phyloP scores from a whole-genome alignment of 176 grass and related monocot species.

The Elymus sibiricus region DNA sequence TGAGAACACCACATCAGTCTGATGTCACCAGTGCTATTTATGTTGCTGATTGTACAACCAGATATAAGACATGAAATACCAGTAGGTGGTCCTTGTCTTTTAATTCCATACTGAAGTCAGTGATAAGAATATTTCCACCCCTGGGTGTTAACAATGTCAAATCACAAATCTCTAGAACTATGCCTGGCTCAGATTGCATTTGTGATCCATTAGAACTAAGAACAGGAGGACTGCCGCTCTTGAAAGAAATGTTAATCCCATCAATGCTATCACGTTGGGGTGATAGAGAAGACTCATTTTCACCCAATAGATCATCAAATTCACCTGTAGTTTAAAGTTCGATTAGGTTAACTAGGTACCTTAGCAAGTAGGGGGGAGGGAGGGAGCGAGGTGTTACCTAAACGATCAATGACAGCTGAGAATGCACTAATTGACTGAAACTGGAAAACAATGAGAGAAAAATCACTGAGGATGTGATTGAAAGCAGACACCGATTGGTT shows the following conservation, averaged over 20 bases:
- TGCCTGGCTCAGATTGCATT: conserved; percentile 35
- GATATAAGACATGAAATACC: conserved; percentile 38
- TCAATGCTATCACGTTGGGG: conserved; percentile 35
- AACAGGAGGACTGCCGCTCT: conserved; percentile 21
- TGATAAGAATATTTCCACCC: conserved; percentile 76
- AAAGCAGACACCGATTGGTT: conserved; percentile 99
- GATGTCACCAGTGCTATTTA: neutral
- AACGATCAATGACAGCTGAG: conserved; percentile 91
- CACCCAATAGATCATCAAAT: conserved; percentile 89
- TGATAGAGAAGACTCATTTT: conserved; percentile 39
- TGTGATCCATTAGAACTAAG: conserved; percentile 66
- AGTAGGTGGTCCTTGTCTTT: conserved; percentile 82
- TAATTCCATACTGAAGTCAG: conserved; percentile 66
- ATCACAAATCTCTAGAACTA: conserved; percentile 71
- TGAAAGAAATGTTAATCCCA: conserved; percentile 69
- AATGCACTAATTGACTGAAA: conserved; percentile 99
- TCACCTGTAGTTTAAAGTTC: conserved; percentile 45
- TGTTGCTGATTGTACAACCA: conserved; percentile 25
- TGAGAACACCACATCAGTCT: neutral
- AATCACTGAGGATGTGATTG: conserved; percentile 96
- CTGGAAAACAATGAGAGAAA: conserved; percentile 93
- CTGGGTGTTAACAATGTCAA: conserved; percentile 85
- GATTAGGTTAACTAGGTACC: neutral
- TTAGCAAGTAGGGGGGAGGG: neutral
- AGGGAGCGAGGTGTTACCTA: conserved; percentile 49